A percentile compares a stretch with the other conserved stretches of the same genome.
phyloP scores from a whole-genome alignment of 2,329 filamentous ascomycete genomes.

The Rhinocladiella similis region DNA sequence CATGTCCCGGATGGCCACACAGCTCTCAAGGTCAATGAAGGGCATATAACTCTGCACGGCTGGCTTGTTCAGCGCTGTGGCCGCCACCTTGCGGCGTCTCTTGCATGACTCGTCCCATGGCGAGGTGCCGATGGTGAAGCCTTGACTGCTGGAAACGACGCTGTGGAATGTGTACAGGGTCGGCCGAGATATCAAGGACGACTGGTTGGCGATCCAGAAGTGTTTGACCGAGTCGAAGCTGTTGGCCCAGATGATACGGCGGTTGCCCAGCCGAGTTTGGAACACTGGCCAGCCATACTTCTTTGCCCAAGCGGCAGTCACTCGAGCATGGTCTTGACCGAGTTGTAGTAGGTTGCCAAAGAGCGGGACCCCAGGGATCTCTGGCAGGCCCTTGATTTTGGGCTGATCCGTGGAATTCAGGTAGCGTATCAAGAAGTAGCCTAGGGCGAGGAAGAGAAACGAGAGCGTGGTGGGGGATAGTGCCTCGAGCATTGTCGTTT shows the following conservation, averaged over 20 bases:
- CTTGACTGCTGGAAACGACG: slow-evolving; percentile 73
- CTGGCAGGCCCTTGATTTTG: slow-evolving; percentile 62
- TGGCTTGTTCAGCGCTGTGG: slow-evolving; percentile 74
- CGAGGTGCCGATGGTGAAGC: slow-evolving; percentile 80
- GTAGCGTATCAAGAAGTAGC: slow-evolving; percentile 43
- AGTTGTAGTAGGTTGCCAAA: slow-evolving; percentile 66
- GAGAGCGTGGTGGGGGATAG: slow-evolving; percentile 25
- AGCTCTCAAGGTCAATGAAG: slow-evolving; percentile 75
- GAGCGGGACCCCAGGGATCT: slow-evolving; percentile 62
- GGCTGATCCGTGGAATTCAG: slow-evolving; percentile 55
- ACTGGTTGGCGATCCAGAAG: slow-evolving; percentile 78
- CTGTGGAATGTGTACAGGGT: slow-evolving; percentile 80
- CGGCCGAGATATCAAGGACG: slow-evolving; percentile 73
- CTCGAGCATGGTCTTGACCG: slow-evolving; percentile 57
- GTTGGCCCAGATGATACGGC: slow-evolving; percentile 76
- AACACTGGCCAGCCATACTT: slow-evolving; percentile 63
- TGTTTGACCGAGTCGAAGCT: slow-evolving; percentile 70
- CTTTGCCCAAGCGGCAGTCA: slow-evolving; percentile 58
- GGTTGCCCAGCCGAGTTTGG: slow-evolving; percentile 42
- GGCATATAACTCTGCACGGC: slow-evolving; percentile 79
- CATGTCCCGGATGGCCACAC: slow-evolving; percentile 70
- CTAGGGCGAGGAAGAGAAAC: slow-evolving; percentile 38
- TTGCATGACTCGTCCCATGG: slow-evolving; percentile 85
- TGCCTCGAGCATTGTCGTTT: slow-evolving; percentile 14
- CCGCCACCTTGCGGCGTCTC: slow-evolving; percentile 72